Conservation (phyloP, 371 early-diverging fungal species). For the Blyttiomyces sp. region DNA sequence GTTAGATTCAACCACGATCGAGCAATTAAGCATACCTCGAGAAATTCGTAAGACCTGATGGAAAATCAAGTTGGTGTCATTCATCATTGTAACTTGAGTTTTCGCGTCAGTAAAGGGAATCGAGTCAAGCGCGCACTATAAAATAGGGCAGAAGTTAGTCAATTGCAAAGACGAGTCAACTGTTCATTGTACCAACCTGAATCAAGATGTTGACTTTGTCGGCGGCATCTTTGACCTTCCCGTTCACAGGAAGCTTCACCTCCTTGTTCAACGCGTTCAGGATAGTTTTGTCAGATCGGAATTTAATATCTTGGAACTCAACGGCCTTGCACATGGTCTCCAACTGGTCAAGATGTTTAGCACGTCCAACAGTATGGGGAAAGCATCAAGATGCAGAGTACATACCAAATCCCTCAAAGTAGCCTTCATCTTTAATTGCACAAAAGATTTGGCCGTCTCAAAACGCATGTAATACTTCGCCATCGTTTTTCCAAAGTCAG, state of each 20-base stretch:
- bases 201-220: constrained; percentile 44
- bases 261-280: constrained; percentile 43
- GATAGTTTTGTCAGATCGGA: constrained; percentile 39
- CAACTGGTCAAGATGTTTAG: constrained; percentile 22
- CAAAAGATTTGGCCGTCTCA: constrained; percentile 29
- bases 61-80: constrained; percentile 25
- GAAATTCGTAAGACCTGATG: constrained; percentile 27
- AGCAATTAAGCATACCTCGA: constrained; percentile 20
- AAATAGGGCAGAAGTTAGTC: not conserved
- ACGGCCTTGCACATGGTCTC: constrained; percentile 34
- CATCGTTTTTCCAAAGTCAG: constrained; percentile 43
- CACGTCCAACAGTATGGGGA: too few species aligned
- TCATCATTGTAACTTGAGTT: constrained; percentile 4
- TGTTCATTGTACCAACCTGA: constrained; percentile 31
- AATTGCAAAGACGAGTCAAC: not conserved
- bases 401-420: constrained; percentile 23
- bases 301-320: constrained; percentile 43
- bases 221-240: constrained; percentile 24
- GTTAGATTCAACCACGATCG: not conserved
- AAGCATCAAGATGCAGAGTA: too few species aligned
- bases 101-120: constrained; percentile 32
- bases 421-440: constrained; percentile 11
- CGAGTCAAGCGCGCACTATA: constrained; percentile 29
- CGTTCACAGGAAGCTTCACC: constrained; percentile 37
- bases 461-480: constrained; percentile 41